A percentile compares a stretch with the other conserved stretches of the same genome.
Conservation (phyloP, 2,329 filamentous ascomycete species). For the Aspergillaceae sp. region DNA sequence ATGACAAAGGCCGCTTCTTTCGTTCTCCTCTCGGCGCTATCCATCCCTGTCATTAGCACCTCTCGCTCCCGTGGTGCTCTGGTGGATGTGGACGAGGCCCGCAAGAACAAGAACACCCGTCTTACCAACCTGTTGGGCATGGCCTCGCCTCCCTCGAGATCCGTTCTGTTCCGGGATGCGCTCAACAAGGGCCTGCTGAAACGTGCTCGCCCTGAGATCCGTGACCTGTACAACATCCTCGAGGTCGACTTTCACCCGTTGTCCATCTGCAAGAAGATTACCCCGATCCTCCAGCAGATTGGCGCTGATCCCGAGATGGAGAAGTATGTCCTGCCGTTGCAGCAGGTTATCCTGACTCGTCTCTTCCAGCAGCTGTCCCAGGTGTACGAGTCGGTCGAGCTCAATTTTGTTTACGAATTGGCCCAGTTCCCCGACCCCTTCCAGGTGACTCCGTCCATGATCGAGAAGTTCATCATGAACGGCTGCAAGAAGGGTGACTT, state of each 20-base stretch:
- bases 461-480: constrained; percentile 99
- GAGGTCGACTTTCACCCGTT: constrained; percentile 98
- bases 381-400: constrained; percentile 95
- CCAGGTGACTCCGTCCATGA: constrained; percentile 79
- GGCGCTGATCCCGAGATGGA: constrained; percentile 91
- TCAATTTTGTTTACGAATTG: constrained; percentile 85
- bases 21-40: constrained; percentile 84
- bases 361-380: constrained; percentile 98
- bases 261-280: constrained; percentile 98
- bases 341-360: constrained; percentile 96
- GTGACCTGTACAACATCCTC: constrained; percentile 95
- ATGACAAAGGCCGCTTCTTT: constrained; percentile 93
- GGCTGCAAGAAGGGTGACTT: constrained; percentile 99
- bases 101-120: constrained; percentile 98
- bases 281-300: constrained; percentile 88
- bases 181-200: constrained; percentile 90
- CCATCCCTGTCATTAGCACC: constrained; percentile 99
- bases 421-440: constrained; percentile 95
- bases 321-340: constrained; percentile 88
- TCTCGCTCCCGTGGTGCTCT: constrained; percentile 90
- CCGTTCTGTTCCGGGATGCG: constrained; percentile 88
- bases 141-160: constrained; percentile 78
- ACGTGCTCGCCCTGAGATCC: constrained; percentile 86
- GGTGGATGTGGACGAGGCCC: constrained; percentile 91
- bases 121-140: constrained; percentile 94